These are phyloP conservation scores for Decorospora gaudefroyi DNA, from an alignment of 2,329 filamentous ascomycete species.

Conservation along the genomic window DNA sequence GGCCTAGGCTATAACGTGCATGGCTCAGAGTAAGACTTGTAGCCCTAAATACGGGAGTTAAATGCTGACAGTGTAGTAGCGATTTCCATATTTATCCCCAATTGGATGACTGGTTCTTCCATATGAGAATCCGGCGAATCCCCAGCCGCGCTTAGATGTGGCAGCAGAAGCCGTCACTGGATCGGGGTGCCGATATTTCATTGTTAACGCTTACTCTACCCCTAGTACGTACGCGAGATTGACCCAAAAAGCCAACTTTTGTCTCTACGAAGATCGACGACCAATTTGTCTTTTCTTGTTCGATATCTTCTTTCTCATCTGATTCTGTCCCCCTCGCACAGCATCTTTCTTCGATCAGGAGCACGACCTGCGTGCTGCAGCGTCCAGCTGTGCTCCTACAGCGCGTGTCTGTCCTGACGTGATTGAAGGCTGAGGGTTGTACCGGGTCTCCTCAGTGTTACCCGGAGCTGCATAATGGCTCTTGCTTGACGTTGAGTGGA, in stretches of 20 bases:
- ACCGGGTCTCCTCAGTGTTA: slow-evolving; percentile 33
- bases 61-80: slow-evolving; percentile 30
- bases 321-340: slow-evolving; percentile 1
- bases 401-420: slow-evolving; percentile 16
- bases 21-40: slow-evolving; percentile 22
- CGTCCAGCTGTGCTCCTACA: slow-evolving; percentile 7
- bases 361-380: slow-evolving; percentile 3
- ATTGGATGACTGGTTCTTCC: slow-evolving; percentile 19
- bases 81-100: slow-evolving; percentile 19
- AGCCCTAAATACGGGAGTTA: slow-evolving; percentile 24
- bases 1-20: slow-evolving; percentile 24
- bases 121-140: slow-evolving; percentile 9
- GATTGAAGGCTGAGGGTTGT: slow-evolving; percentile 12
- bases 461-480: slow-evolving; percentile 21
- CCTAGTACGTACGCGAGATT: slow-evolving; percentile 8
- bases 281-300: not conserved
- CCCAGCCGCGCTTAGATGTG: slow-evolving; percentile 13
- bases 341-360: not conserved
- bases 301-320: slow-evolving; percentile 6
- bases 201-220: slow-evolving; percentile 4
- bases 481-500: slow-evolving; percentile 17
- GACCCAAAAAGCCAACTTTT: slow-evolving; percentile 4
- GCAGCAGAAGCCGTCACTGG: slow-evolving; percentile 15
- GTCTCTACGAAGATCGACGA: not conserved
- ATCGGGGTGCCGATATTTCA: slow-evolving; percentile 20